Base-by-base conservation (phyloP, 2,329 filamentous ascomycete genomes). In the Ophiostoma quercus region DNA sequence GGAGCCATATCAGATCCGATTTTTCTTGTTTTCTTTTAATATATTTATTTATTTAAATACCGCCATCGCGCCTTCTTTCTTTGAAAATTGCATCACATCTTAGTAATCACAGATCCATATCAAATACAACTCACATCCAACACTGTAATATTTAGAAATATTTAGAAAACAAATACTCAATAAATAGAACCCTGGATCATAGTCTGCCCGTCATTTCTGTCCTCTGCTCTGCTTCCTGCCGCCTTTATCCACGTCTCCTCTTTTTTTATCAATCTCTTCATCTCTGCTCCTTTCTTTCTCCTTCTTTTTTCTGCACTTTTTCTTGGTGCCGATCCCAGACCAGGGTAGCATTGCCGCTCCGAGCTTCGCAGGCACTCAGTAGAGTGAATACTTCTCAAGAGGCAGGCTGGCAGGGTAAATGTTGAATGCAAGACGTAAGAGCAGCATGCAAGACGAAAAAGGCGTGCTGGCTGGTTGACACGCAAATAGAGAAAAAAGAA, bases 201-300 rank as follows among this genome's bases (percentile, higher is more conserved):
- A 19, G 16, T 25, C 14, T 65, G 25, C 34, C 60, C 60, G n/a
- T 29, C 2, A n/a, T 2, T 29, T 29, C 25, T 29, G 25, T 29
- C 25, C n/a, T n/a, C n/a, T n/a, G n/a, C 25, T 29, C 25, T 29
- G 29, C 29, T 4, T 65, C 60, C 14, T 3, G 29, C 16, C 14
- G 29, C 60, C 6, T 39, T 22, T 29, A 39, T 65, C 14, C 34
- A 62, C 25, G 32, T 37, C 62, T 65, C 62, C 62, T 65, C 62
- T 65, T 65, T 65, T 65, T 65, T 65, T 65, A 65, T 65, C 62
- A 65, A 65, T 65, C 62, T 65, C 62, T 65, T 62, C 57, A 62
- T 32, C 6, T 32, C 32, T 32, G 14, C 22, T n/a, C 11, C 12
- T 62, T 62, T n/a, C 9, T 7, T 62, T 32, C 25, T 62, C 57